Evolutionary conservation across 129 eudicot species (phyloP), one percentile per base, ranked within the genome.

Genomic region (Gnaphalium uliginosum): DNA sequence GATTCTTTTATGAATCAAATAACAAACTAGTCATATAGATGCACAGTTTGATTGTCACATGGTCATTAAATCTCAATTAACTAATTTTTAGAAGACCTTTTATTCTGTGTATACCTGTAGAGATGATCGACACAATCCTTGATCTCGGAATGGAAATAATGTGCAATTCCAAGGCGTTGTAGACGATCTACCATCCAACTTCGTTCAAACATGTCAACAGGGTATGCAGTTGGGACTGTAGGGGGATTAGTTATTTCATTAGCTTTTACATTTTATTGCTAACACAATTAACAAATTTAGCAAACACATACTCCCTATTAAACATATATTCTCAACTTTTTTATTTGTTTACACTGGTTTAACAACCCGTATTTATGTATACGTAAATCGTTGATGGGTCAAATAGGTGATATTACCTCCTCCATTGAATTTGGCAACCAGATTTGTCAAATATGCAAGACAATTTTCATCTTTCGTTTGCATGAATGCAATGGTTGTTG

Each of bases 81-180:
- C 6, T 32, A 6, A 32, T 5, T 32, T 5, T 32, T 32, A 32
- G 35, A 32, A 32, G 35, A 32, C 35, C 6, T 32, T 37, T 51
- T 51, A 53, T 1, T 54, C 2, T 24, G 1, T 53, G 13, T 4
- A 58, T 23, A 72, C 76, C 66, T 72, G 33, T 72, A 32, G 66
- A 71, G 21, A 71, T 72, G 39, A 39, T 41, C 32, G 14, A 72
- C 53, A 54, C 66, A 54, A 6, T 56, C 66, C 23, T 72, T 72
- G 22, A 72, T 72, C 76, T 56, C 76, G 0, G 66, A 21, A 5
- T 19, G 13, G 11, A 72, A 72, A 57, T 72, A 33, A 54, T 37
- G 76, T 6, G 76, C 22, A 13, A 72, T 72, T 57, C 76, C 76
- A 21, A 72, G 66, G 67, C 76, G 76, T 72, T 72, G 67, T 8